Evolutionary conservation across 1,284 basidiomycete genomes (phyloP).

Genomic region (Singerocomus rubriflavus): DNA sequence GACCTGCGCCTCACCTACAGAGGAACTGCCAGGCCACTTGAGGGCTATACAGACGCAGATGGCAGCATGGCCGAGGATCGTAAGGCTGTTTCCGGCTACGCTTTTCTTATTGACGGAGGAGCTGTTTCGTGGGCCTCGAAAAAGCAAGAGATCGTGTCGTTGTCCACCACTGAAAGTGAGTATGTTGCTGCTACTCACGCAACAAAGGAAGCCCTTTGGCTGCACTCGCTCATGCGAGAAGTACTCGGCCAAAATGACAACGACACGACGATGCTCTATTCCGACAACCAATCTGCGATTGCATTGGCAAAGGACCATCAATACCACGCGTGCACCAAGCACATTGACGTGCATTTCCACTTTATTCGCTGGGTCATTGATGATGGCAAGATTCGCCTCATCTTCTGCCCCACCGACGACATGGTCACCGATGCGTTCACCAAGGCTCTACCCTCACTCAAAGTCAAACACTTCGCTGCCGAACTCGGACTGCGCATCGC

Average conservation of each 20-base stretch:
- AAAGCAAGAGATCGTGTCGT: constrained; percentile 28
- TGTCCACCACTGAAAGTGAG: constrained; percentile 29
- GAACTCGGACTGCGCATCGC: no score
- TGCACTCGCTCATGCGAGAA: background rate
- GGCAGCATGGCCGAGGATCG: constrained; percentile 12
- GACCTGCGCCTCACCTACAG: background rate
- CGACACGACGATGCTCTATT: no score
- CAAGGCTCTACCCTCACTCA: no score
- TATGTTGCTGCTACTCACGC: constrained; percentile 30
- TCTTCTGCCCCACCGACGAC: background rate
- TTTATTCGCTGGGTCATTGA: background rate
- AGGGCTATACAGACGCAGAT: background rate
- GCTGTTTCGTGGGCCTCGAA: constrained; percentile 37
- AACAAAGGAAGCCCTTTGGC: constrained; percentile 20
- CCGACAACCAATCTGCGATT: no score
- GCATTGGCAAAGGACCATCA: no score
- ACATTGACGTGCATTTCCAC: background rate
- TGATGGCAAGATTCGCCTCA: background rate
- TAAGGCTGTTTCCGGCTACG: constrained; percentile 32
- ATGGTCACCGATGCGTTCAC: background rate
- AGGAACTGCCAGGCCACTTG: background rate
- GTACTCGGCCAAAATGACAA: no score
- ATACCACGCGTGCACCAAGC: no score
- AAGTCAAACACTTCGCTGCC: no score
- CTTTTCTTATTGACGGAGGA: constrained; percentile 33